Base-by-base conservation (phyloP, 768 basidiomycete genomes). In the Termitomyces sp. region DNA sequence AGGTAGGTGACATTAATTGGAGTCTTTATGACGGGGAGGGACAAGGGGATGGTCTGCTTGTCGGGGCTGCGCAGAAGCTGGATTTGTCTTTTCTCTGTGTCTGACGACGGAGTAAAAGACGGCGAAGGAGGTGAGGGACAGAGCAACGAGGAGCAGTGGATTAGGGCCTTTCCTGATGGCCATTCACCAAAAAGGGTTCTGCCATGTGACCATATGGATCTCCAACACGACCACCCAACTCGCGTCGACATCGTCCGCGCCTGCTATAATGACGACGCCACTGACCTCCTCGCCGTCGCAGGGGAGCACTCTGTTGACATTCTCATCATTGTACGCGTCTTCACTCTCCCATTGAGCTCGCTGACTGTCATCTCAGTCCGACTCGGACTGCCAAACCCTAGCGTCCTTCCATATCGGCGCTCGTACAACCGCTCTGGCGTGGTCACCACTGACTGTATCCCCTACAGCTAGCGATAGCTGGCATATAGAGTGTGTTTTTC, bases 331-430 rank as follows among this genome's bases (percentile, higher is more conserved):
- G 87, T 87, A 70, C 69, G 82, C 74, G 54, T 57, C 44, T 15
- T 42, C 56, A 53, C 53, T 58, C 36, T 57, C 59, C 55, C 15
- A 37, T 37, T 27, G 39, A 24, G n/a, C 15, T 48, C 22, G 37
- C 54, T 60, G 48, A 36, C 34, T 48, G 53, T 60, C 56, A 39
- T 46, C 61, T 36, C 66, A 83, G 80, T 73, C 70, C 65, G 72
- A 76, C 64, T 70, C 78, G 0, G 72, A 76, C 18, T 79, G 72
- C 66, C 75, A 74, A 58, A 74, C 73, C 37, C 64, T 93, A 65
- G 89, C 89, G 46, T 84, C 84, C 20, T 93, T 93, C 66, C 81
- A 89, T 72, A 72, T 93, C 45, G 91, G 91, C 20, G 76, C 79
- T 11, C 79, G 83, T 52, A 78, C 89, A 45, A 91, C 88, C 3